Base-by-base conservation (phyloP, 2,329 filamentous ascomycete species). In the Plenodomus lindquistii region DNA sequence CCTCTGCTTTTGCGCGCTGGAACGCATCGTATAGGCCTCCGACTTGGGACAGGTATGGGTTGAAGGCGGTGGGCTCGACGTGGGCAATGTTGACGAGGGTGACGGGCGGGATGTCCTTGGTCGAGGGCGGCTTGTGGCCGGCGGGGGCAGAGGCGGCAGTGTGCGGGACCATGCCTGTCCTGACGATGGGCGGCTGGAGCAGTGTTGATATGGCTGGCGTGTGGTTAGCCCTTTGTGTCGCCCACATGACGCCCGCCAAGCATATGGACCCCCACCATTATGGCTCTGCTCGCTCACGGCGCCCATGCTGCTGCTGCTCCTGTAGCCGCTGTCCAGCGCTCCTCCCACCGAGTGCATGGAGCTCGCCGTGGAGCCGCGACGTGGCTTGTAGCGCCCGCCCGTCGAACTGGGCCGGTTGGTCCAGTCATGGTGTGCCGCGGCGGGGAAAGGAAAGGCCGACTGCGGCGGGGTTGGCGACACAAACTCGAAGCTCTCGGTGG, bases 101-200 rank as follows among this genome's bases (percentile, higher is more conserved):
- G 0, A 99, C 94, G 0, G 93, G 93, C 1, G 93, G 93, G 31
- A 99, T 99, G 68, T 99, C 93, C 71, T 85, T 85, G 16, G 89
- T 81, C 1, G 91, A 95, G 0, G 93, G 93, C 13, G 89, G 86
- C 60, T 87, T 93, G 65, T 94, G 89, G 13, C 86, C 79, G 62
- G 84, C 88, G n/a, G 84, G 84, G 15, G 74, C 73, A 1, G 89
- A 83, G 2, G 87, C 85, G 2, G 86, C 80, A 1, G 87, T 87
- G 71, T 95, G 88, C 18, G 92, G 88, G 45, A 91, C 80, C 41
- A 96, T 81, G 47, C 93, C 92, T 2, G 92, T 96, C 56, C 93
- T 85, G 48, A 95, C 85, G 59, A 96, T 96, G 3, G 93, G 90
- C 21, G 91, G 87, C 66, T 96, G 89, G 3, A 97, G 82, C n/a